Evolutionary conservation across 1,284 basidiomycete genomes (phyloP).

Genomic region (Cryptococcus sp.): DNA sequence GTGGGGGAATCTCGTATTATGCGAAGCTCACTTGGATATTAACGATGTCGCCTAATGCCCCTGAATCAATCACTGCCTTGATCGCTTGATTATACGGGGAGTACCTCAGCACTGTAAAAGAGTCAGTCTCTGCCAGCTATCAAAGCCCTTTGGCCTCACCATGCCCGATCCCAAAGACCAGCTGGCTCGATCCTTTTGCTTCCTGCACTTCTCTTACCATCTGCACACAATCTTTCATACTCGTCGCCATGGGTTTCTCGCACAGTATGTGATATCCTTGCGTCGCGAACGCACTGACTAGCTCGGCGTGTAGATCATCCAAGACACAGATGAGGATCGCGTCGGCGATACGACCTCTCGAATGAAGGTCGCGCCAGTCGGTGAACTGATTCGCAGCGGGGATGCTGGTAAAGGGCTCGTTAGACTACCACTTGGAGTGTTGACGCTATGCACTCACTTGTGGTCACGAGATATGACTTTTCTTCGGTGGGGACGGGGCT

Average conservation of each 20-base stretch:
- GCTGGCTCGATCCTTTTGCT: constrained; percentile 30
- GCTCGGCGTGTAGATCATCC: constrained; percentile 72
- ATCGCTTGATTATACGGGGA: constrained; percentile 75
- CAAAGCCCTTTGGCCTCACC: neutral
- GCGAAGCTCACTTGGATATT: constrained; percentile 65
- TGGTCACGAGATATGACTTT: constrained; percentile 62
- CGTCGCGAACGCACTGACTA: constrained; percentile 69
- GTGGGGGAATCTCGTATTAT: constrained; percentile 55
- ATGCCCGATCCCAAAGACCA: constrained; percentile 82
- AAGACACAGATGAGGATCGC: constrained; percentile 71
- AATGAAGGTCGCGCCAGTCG: constrained; percentile 70
- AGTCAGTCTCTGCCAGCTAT: neutral
- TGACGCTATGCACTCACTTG: constrained; percentile 29
- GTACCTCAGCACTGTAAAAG: constrained; percentile 70
- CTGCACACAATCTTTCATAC: constrained; percentile 66
- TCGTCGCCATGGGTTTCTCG: constrained; percentile 87
- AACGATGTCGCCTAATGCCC: constrained; percentile 70
- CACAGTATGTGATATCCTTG: constrained; percentile 84
- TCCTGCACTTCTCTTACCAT: constrained; percentile 72
- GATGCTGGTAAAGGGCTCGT: constrained; percentile 46
- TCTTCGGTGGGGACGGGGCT: constrained; percentile 70
- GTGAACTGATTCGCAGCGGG: constrained; percentile 67
- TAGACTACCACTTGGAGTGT: neutral
- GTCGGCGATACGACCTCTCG: constrained; percentile 71
- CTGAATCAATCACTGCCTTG: constrained; percentile 68